Evolutionary conservation across 805 yeast species (phyloP), one percentile per base, ranked within the genome.

Genomic region (Lipomyces mesembrius): DNA sequence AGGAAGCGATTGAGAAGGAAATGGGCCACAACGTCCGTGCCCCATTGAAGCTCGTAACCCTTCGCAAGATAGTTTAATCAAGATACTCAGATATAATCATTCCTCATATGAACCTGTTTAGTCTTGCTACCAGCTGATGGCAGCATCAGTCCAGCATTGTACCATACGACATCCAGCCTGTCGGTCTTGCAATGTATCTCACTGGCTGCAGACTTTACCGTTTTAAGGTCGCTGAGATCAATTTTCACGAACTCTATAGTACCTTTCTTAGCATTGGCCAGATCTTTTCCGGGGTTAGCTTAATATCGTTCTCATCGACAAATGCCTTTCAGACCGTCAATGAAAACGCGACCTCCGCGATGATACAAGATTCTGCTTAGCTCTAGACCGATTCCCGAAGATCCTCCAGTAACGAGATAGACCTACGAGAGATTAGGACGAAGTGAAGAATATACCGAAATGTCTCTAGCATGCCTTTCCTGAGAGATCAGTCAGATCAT

Each of bases 21-120:
- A 22, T 83, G 81, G 0, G 82, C 85, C 14, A 84, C 64, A 20
- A 71, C 77, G 72, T 83, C 83, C 11, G 80, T 78, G n/a, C 83
- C 86, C 29, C 82, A 72, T 60, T 81, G 83, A 35, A 75, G 62
- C 61, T 84, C 86, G 62, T 75, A 77, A 6, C 81, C 82, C 52
- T 46, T n/a, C n/a, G n/a, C n/a, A n/a, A n/a, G n/a, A n/a, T n/a
- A n/a, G n/a, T n/a, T n/a, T n/a, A n/a, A n/a, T n/a, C n/a, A n/a
- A n/a, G n/a, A n/a, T n/a, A n/a, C n/a, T n/a, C n/a, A n/a, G n/a
- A n/a, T n/a, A n/a, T n/a, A n/a, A n/a, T n/a, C n/a, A n/a, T n/a
- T n/a, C n/a, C n/a, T n/a, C n/a, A n/a, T n/a, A n/a, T n/a, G n/a
- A n/a, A 6, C 52, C 63, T 83, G 86, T 12, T 73, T 64, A 4